A percentile compares a stretch with the other conserved stretches of the same genome.
phyloP scores from a whole-genome alignment of 148 eudicot species.

The Pouteria glomerata region DNA sequence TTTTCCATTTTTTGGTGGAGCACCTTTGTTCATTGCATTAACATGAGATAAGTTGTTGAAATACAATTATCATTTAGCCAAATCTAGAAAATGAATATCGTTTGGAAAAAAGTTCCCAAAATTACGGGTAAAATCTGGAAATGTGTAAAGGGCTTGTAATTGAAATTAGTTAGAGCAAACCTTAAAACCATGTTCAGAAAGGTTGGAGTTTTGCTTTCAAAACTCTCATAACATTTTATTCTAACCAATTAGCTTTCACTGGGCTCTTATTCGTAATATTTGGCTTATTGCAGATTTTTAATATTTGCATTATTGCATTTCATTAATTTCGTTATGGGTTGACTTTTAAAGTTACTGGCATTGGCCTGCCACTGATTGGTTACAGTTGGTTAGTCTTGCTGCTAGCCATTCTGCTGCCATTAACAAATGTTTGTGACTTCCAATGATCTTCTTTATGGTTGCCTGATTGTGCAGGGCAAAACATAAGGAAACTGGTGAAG shows the following conservation, averaged over 20 bases:
- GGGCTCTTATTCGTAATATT: neutral
- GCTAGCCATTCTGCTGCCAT: too few species aligned
- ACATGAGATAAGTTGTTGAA: neutral
- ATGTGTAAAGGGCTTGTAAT: too few species aligned
- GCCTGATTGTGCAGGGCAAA: constrained; percentile 36
- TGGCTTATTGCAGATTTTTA: neutral
- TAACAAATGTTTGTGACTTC: too few species aligned
- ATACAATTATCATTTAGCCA: neutral
- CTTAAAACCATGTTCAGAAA: neutral
- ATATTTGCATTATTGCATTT: neutral
- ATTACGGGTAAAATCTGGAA: too few species aligned
- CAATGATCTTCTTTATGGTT: neutral
- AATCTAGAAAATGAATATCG: too few species aligned
- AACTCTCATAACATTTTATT: too few species aligned
- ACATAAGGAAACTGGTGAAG: constrained; percentile 50
- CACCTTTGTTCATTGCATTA: neutral
- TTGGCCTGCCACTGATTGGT: too few species aligned
- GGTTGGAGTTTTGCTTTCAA: neutral
- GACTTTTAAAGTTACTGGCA: neutral
- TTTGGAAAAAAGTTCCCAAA: too few species aligned
- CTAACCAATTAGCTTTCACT: too few species aligned
- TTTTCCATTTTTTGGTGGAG: neutral
- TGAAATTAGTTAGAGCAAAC: too few species aligned
- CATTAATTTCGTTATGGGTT: neutral
- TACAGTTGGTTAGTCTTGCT: too few species aligned